These are phyloP conservation scores for Scheffersomyces amazonensis DNA, from an alignment of 805 yeast genomes.

Conservation along the genomic window DNA sequence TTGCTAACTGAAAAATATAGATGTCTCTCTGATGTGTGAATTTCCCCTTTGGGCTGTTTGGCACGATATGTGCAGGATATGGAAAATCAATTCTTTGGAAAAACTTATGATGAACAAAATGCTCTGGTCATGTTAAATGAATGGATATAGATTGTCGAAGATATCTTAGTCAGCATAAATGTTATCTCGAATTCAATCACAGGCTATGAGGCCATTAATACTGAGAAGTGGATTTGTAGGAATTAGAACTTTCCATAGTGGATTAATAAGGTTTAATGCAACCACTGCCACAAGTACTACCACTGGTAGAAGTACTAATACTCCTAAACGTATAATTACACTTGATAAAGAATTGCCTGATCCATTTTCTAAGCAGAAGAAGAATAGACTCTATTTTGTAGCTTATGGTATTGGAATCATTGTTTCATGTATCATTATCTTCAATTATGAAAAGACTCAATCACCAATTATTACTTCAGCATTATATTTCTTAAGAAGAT, in stretches of 20 bases:
- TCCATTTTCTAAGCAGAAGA: constrained; percentile 55
- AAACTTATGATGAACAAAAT: no score
- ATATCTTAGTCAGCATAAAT: no score
- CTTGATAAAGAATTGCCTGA: constrained; percentile 83
- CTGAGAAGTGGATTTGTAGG: background rate
- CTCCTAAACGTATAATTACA: constrained; percentile 19
- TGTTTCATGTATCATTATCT: constrained; percentile 52
- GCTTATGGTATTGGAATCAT: constrained; percentile 38
- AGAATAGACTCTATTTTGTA: constrained; percentile 52
- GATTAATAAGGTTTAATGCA: background rate
- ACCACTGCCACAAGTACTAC: background rate
- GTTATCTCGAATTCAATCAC: no score
- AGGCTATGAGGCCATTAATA: no score
- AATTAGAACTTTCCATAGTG: background rate
- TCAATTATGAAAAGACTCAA: constrained; percentile 89
- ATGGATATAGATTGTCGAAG: no score
- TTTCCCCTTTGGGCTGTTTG: no score
- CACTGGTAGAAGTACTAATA: background rate
- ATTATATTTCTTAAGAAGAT: constrained; percentile 78
- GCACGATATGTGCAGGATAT: no score
- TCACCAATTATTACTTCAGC: constrained; percentile 89
- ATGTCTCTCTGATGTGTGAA: no score
- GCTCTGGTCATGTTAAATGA: no score
- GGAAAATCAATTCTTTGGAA: no score
- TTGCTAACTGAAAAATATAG: no score